These are phyloP conservation scores for Euphrasia confusa DNA, from an alignment of 257 asterid species.

Conservation along the genomic window DNA sequence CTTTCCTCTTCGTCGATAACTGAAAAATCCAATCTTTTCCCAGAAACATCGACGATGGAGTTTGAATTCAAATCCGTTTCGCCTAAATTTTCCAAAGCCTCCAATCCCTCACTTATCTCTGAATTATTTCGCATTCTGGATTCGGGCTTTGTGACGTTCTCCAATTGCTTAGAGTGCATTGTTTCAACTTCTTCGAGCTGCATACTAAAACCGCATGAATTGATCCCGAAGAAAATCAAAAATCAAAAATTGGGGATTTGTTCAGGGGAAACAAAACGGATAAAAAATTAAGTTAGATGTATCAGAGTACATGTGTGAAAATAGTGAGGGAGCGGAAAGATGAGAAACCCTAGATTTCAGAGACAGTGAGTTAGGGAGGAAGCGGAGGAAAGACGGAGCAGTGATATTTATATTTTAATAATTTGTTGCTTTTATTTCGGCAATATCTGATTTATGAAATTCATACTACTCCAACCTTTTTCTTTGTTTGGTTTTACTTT, in stretches of 20 bases:
- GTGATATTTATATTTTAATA: too few species aligned
- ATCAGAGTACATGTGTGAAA: not conserved
- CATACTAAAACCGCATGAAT: not conserved
- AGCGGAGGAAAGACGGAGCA: not conserved
- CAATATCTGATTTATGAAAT: not conserved
- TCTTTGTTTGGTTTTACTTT: not conserved
- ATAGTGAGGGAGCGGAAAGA: not conserved
- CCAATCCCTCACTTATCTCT: conserved; percentile 22
- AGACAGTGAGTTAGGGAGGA: not conserved
- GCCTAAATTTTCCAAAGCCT: conserved; percentile 27
- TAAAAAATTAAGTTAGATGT: not conserved
- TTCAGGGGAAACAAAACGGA: not conserved
- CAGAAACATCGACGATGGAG: conserved; percentile 57
- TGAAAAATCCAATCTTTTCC: conserved; percentile 56
- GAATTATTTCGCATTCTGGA: conserved; percentile 27
- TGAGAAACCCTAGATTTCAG: conserved; percentile 5
- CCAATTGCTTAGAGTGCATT: conserved; percentile 54
- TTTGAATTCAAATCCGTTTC: conserved; percentile 32
- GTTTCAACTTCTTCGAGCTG: not conserved
- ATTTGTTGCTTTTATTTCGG: too few species aligned
- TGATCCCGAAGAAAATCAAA: not conserved
- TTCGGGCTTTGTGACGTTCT: conserved; percentile 30
- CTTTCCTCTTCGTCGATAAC: conserved; percentile 32
- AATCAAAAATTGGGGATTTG: not conserved
- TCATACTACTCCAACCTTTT: too few species aligned